These are phyloP conservation scores for Tetrahymena malaccensis DNA, from an alignment of 73 alveolate genomes.

Conservation along the genomic window DNA sequence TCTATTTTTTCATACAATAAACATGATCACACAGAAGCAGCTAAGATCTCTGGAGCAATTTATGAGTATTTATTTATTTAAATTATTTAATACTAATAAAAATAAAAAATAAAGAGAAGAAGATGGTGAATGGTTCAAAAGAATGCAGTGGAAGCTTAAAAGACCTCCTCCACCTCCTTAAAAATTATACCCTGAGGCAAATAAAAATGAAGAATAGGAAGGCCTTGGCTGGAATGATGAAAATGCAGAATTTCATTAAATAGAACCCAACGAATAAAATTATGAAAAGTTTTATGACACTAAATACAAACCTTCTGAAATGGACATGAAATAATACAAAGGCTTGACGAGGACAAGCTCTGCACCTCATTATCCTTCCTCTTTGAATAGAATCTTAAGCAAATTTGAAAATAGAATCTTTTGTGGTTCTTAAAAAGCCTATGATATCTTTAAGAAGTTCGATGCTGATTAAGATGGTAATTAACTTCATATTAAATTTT, in stretches of 20 bases:
- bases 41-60: background rate
- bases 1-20: constrained; percentile 15
- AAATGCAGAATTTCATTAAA: background rate
- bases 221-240: background rate
- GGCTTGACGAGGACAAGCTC: constrained; percentile 9
- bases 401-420: constrained; percentile 20
- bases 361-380: background rate
- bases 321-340: constrained; percentile 10
- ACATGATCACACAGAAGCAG: background rate
- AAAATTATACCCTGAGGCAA: background rate
- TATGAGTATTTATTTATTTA: background rate
- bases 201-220: background rate
- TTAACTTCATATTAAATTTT: background rate
- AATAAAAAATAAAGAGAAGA: constrained; percentile 11
- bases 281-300: background rate
- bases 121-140: constrained; percentile 32
- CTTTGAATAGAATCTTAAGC: background rate
- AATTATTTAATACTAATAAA: background rate
- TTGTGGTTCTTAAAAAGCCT: constrained; percentile 13
- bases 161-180: constrained; percentile 28
- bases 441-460: constrained; percentile 12
- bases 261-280: background rate
- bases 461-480: constrained; percentile 44
- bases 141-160: constrained; percentile 15
- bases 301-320: background rate